Conservation (phyloP, 2,329 filamentous ascomycete species). For the Trichoderma lentiforme region DNA sequence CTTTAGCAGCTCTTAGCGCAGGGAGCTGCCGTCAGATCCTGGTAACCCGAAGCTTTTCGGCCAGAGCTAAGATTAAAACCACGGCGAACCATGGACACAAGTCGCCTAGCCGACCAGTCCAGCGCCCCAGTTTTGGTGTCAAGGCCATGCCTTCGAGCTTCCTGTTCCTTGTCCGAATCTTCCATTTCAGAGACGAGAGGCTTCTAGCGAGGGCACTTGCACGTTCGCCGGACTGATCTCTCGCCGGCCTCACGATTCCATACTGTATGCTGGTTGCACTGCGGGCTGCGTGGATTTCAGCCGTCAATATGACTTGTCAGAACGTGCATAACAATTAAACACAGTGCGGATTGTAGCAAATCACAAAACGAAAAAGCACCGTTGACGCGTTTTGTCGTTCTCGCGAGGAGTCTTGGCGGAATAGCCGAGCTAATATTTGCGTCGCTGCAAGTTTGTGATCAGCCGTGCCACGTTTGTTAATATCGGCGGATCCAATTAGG, state of each 20-base stretch:
- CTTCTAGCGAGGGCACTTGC: background rate
- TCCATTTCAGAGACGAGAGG: background rate
- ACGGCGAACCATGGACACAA: background rate
- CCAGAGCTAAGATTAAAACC: slow-evolving; percentile 5
- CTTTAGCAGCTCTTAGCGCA: slow-evolving; percentile 7
- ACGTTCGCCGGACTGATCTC: background rate
- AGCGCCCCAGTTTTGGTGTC: background rate
- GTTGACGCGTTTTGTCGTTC: background rate
- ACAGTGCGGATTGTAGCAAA: background rate
- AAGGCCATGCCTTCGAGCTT: background rate
- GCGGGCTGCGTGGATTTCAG: background rate
- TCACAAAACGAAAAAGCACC: background rate
- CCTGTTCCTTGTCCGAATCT: background rate
- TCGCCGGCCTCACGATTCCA: background rate
- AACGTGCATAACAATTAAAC: background rate
- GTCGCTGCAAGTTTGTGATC: background rate
- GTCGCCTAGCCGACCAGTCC: background rate
- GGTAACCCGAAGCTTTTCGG: background rate
- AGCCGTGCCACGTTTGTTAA: background rate
- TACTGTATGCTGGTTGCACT: background rate
- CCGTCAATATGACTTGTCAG: background rate
- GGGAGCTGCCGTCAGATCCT: slow-evolving; percentile 10
- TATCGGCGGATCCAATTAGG: background rate
- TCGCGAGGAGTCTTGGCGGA: background rate
- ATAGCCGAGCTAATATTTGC: background rate